Base-by-base conservation (phyloP, 331 rosid species). In the Pyrus hybrid region DNA sequence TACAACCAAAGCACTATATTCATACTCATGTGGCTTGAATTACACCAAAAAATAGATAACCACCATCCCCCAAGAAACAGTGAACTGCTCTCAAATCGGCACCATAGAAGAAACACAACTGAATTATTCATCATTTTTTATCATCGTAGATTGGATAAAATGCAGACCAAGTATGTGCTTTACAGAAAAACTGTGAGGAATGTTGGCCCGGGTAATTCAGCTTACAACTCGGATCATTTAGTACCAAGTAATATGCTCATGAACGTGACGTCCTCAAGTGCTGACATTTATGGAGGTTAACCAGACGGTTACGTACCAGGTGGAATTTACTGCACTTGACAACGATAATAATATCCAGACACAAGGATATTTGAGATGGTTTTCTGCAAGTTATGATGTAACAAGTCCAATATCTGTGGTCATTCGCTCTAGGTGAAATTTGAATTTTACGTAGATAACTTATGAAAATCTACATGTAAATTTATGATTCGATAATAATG, bases 321-420 rank as follows among this genome's bases (percentile, higher is more conserved):
- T 88, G 66, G 66, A 54, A 74, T 85, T 47, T 86, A 81, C 76
- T 18, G 63, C 80, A 86, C 74, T 51, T 51, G 57, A 51, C n/a
- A 16, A 35, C 47, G 9, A 9, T 1, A 12, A 26, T 68, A 57
- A 32, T 17, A 37, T 76, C 73, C 67, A 74, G 58, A 54, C 75
- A 35, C 75, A 87, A 75, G 93, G 95, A 45, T 82, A 69, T 76
- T 74, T 91, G 37, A 82, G 77, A 63, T 87, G 95, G 93, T 75
- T 83, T 23, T 86, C 91, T 64, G 72, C 49, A 49, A 75, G 77
- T 64, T 77, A 82, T 71, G 41, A 28, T 7, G 89, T 89, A 61
- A 79, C 82, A 74, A 87, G 91, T 57, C 91, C 93, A 11, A 80
- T 89, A 73, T 82, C 81, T n/a, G 73, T 86, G 51, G 76, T 35